phyloP scores from a whole-genome alignment of 139 green algal species.

The Picochlorum sp. region DNA sequence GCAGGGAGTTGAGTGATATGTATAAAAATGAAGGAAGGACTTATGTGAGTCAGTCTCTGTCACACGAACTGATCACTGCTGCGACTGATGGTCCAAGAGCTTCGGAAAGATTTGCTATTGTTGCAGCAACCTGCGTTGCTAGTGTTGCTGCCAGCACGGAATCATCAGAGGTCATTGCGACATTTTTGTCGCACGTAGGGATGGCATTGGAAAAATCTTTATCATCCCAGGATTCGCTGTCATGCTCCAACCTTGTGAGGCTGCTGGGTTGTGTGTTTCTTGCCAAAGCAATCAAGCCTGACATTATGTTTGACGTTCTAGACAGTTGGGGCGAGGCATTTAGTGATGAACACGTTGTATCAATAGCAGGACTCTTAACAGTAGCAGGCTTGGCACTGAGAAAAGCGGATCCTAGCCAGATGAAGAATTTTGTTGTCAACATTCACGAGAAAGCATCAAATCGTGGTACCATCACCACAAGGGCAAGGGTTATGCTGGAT shows the following conservation, averaged over 20 bases:
- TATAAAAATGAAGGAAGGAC: slow-evolving; percentile 42
- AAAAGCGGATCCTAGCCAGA: slow-evolving; percentile 53
- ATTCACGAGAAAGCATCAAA: slow-evolving; percentile 47
- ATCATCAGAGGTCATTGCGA: slow-evolving; percentile 41
- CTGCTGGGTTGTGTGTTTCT: slow-evolving; percentile 49
- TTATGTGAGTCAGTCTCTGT: slow-evolving; percentile 41
- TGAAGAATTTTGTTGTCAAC: slow-evolving; percentile 72
- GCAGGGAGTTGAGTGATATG: slow-evolving; percentile 43
- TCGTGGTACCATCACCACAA: slow-evolving; percentile 35
- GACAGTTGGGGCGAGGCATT: slow-evolving; percentile 34
- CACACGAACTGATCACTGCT: slow-evolving; percentile 48
- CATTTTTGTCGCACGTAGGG: slow-evolving; percentile 41
- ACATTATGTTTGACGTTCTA: slow-evolving; percentile 45
- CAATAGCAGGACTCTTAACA: slow-evolving; percentile 47
- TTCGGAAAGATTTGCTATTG: slow-evolving; percentile 58
- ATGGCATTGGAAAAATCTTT: slow-evolving; percentile 22
- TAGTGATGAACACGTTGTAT: slow-evolving; percentile 50
- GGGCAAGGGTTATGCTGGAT: slow-evolving; percentile 63
- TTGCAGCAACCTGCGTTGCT: slow-evolving; percentile 54
- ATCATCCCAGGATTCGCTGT: slow-evolving; percentile 18
- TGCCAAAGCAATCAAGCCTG: slow-evolving; percentile 38
- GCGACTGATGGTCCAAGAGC: slow-evolving; percentile 59
- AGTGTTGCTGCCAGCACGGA: slow-evolving; percentile 40
- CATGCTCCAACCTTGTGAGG: slow-evolving; percentile 47
- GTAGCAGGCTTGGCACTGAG: slow-evolving; percentile 54